A percentile compares a stretch with the other conserved stretches of the same genome.
Evolutionary conservation across 2,329 filamentous ascomycete genomes (phyloP).

Genomic region (Paecilomyces dactylethromorphus): DNA sequence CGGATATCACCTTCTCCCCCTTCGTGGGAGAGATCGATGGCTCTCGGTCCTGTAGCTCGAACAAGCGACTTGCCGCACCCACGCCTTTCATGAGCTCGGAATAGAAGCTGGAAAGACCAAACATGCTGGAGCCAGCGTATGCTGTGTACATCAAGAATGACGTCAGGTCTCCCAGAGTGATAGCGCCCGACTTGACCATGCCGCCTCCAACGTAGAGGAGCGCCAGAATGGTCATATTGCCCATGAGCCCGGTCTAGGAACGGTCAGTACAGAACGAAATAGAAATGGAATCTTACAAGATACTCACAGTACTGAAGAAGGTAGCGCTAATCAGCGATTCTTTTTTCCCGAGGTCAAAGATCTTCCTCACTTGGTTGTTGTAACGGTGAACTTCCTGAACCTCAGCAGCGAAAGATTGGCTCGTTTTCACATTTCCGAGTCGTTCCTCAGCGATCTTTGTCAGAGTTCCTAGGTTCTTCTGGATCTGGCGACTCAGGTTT

Average conservation of each 20-base stretch:
- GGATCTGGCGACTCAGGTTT: slow-evolving; percentile 84
- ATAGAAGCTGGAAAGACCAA: slow-evolving; percentile 92
- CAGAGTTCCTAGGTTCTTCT: slow-evolving; percentile 84
- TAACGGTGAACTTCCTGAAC: slow-evolving; percentile 85
- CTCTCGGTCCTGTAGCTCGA: slow-evolving; percentile 87
- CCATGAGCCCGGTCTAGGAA: slow-evolving; percentile 73
- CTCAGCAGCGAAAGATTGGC: slow-evolving; percentile 92
- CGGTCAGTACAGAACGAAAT: neutral
- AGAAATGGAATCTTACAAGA: neutral
- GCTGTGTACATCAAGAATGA: slow-evolving; percentile 99
- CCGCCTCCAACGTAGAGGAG: slow-evolving; percentile 85
- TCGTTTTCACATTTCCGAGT: slow-evolving; percentile 93
- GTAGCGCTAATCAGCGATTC: slow-evolving; percentile 85
- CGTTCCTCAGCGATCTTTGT: slow-evolving; percentile 98
- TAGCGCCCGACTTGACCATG: slow-evolving; percentile 78
- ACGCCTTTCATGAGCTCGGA: slow-evolving; percentile 99
- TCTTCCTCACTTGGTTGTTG: slow-evolving; percentile 84
- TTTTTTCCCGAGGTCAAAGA: slow-evolving; percentile 79
- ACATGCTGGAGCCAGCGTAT: slow-evolving; percentile 77
- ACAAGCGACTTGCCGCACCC: slow-evolving; percentile 89
- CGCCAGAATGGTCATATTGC: slow-evolving; percentile 91
- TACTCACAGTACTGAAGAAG: slow-evolving; percentile 65
- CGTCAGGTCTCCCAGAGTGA: slow-evolving; percentile 86
- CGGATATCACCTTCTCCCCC: slow-evolving; percentile 71
- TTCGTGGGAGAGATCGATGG: slow-evolving; percentile 83